Conservation (phyloP, 345 rosid genomes). For the Boechera retrofracta region DNA sequence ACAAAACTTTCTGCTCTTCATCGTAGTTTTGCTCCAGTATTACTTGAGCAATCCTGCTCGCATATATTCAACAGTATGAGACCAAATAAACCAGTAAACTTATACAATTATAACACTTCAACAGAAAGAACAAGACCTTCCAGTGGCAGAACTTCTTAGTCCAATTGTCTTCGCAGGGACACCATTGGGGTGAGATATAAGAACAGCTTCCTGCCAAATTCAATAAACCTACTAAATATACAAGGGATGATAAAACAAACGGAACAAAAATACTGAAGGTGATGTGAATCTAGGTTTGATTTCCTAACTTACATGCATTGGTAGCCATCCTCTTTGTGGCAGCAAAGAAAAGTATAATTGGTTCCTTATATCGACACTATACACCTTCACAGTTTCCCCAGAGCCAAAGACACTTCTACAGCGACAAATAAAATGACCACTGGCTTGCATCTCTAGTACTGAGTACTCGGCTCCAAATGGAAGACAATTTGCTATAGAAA, state of each 20-base stretch:
- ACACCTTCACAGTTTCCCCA: constrained; percentile 73
- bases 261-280: constrained; percentile 14
- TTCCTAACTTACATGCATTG: constrained; percentile 62
- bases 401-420: constrained; percentile 70
- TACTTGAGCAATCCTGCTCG: constrained; percentile 80
- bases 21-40: constrained; percentile 86
- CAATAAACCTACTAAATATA: constrained; percentile 31
- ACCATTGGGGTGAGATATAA: constrained; percentile 78
- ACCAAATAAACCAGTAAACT: constrained; percentile 23
- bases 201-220: constrained; percentile 78
- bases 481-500: constrained; percentile 79
- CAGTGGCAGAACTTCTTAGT: constrained; percentile 83
- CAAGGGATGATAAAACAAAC: constrained; percentile 16
- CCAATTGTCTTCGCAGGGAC: constrained; percentile 77
- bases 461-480: constrained; percentile 87
- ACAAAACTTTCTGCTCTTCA: constrained; percentile 57
- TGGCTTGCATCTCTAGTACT: constrained; percentile 70
- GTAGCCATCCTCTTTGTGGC: constrained; percentile 92
- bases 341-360: constrained; percentile 75
- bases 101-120: constrained; percentile 15
- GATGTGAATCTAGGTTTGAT: constrained; percentile 28
- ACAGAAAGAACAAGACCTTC: constrained; percentile 64
- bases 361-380: constrained; percentile 72
- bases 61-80: constrained; percentile 41
- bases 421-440: constrained; percentile 66